These are phyloP conservation scores for Exophiala sp. DNA, from an alignment of 2,329 filamentous ascomycete genomes.

Conservation along the genomic window DNA sequence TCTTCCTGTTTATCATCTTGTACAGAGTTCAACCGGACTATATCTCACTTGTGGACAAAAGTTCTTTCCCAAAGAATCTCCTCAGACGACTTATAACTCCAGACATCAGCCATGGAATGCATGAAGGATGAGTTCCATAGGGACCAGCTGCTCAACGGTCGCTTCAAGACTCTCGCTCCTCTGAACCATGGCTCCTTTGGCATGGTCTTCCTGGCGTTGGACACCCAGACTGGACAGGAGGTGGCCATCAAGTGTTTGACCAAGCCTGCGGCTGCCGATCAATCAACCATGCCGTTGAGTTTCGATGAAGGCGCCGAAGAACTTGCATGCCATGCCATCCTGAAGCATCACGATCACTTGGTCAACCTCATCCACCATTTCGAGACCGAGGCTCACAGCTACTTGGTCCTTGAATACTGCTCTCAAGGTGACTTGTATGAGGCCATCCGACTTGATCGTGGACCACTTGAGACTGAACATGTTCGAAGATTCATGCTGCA, in stretches of 20 bases:
- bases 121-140: constrained; percentile 76
- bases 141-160: constrained; percentile 78
- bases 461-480: constrained; percentile 90
- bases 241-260: constrained; percentile 97
- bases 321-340: constrained; percentile 68
- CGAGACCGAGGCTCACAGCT: constrained; percentile 85
- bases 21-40: constrained; percentile 20
- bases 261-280: constrained; percentile 54
- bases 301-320: constrained; percentile 59
- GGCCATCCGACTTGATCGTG: constrained; percentile 83
- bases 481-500: constrained; percentile 97
- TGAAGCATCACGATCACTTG: constrained; percentile 81
- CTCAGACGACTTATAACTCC: background rate
- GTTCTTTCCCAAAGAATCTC: constrained; percentile 7
- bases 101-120: constrained; percentile 65
- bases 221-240: constrained; percentile 69
- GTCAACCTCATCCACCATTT: constrained; percentile 90
- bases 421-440: constrained; percentile 95
- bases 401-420: constrained; percentile 93
- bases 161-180: constrained; percentile 85
- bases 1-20: constrained; percentile 25
- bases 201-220: constrained; percentile 92
- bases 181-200: constrained; percentile 99
- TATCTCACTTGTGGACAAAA: constrained; percentile 12
- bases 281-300: constrained; percentile 54